Evolutionary conservation across 208 protist species (phyloP).

Genomic region (Leishmania turanica): DNA sequence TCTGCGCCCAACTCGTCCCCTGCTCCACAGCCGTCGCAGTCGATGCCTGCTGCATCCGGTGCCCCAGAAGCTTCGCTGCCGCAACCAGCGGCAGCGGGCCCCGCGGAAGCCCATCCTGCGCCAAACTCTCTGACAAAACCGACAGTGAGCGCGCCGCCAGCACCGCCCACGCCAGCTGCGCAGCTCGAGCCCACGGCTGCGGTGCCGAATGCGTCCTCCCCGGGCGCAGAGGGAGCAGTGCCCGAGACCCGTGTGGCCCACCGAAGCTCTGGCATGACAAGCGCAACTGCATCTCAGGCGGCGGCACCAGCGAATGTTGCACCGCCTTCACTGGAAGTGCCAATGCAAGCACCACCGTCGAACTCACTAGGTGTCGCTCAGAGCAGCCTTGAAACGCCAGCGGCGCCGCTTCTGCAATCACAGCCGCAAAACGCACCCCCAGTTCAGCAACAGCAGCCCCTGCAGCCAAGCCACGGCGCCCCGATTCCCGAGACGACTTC

Average conservation of each 20-base stretch:
- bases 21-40: constrained; percentile 15
- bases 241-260: constrained; percentile 29
- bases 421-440: constrained; percentile 8
- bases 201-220: neutral
- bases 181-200: constrained; percentile 13
- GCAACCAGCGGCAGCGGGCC: neutral
- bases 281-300: neutral
- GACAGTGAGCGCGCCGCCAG: neutral
- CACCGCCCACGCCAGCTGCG: constrained; percentile 4
- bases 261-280: neutral
- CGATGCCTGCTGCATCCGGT: neutral
- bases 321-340: constrained; percentile 4
- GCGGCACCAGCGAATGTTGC: neutral
- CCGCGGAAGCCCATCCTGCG: neutral
- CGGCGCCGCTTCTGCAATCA: neutral
- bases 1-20: constrained; percentile 5
- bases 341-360: constrained; percentile 9
- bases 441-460: constrained; percentile 5
- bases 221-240: constrained; percentile 1
- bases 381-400: neutral
- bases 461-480: neutral
- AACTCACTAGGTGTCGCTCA: constrained; percentile 11
- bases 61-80: constrained; percentile 3
- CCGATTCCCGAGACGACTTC: neutral
- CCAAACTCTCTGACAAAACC: constrained; percentile 4